These are phyloP conservation scores for Trichoderma oligosporum DNA, from an alignment of 2,329 filamentous ascomycete genomes.

Conservation along the genomic window DNA sequence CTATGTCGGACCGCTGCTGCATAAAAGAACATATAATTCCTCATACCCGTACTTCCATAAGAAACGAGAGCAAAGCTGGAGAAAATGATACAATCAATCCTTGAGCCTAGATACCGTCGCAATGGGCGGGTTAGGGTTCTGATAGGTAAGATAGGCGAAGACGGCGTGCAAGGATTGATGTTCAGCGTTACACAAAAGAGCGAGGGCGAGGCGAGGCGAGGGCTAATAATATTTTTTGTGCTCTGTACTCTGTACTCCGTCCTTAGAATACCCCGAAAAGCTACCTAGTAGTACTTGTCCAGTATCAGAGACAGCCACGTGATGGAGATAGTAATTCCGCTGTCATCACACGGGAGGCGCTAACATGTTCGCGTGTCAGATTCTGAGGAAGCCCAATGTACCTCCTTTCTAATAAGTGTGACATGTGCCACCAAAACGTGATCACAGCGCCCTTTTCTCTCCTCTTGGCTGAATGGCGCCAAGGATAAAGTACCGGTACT, in stretches of 20 bases:
- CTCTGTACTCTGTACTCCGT: too few species aligned
- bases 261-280: too few species aligned
- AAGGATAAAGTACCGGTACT: too few species aligned
- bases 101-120: not conserved
- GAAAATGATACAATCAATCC: not conserved
- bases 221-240: too few species aligned
- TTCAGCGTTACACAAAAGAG: too few species aligned
- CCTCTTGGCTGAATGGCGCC: too few species aligned
- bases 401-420: not conserved
- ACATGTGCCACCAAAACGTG: not conserved
- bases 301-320: not conserved
- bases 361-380: not conserved
- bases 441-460: too few species aligned
- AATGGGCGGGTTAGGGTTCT: slow-evolving; percentile 5
- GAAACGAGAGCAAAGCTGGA: slow-evolving; percentile 12
- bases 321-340: slow-evolving; percentile 2
- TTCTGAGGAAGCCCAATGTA: not conserved
- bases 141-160: slow-evolving; percentile 18
- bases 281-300: not conserved
- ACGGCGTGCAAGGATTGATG: not conserved
- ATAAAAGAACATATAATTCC: not conserved
- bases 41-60: slow-evolving; percentile 6
- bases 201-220: not conserved
- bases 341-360: slow-evolving; percentile 8
- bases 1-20: slow-evolving; percentile 9